phyloP scores from a whole-genome alignment of 2,329 filamentous ascomycete species.

The Whalleya microplaca region DNA sequence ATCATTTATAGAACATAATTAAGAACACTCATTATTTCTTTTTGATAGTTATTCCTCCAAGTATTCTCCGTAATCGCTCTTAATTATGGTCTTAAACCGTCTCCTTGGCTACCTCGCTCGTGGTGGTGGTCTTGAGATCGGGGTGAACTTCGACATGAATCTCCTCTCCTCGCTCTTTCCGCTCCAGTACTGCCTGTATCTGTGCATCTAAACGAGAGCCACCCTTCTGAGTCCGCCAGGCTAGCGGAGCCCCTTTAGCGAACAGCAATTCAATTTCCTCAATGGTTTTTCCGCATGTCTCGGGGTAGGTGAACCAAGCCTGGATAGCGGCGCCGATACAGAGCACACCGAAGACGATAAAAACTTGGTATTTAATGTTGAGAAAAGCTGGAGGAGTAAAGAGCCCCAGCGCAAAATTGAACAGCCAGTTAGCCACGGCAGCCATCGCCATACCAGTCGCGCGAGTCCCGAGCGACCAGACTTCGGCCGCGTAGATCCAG shows the following conservation, averaged over 20 bases:
- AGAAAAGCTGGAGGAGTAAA: conserved; percentile 61
- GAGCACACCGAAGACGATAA: conserved; percentile 45
- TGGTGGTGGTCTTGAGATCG: conserved; percentile 24
- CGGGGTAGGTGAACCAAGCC: too few relatives aligned
- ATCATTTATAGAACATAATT: neutral
- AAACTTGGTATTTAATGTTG: conserved; percentile 59
- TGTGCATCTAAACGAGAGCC: too few relatives aligned
- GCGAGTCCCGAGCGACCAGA: conserved; percentile 64
- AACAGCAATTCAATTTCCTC: too few relatives aligned
- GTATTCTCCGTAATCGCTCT: neutral
- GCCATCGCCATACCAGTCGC: conserved; percentile 63
- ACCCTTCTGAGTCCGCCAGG: too few relatives aligned
- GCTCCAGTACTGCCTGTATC: too few relatives aligned
- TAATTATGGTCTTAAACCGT: conserved; percentile 2
- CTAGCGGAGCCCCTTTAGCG: too few relatives aligned
- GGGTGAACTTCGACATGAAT: conserved; percentile 23
- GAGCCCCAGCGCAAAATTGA: conserved; percentile 64
- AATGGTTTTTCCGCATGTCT: too few relatives aligned
- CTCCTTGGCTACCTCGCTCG: conserved; percentile 11
- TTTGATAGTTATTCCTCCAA: neutral
- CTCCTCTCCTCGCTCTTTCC: conserved; percentile 25
- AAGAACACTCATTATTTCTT: neutral
- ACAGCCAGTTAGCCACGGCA: conserved; percentile 56
- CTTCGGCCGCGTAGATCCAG: conserved; percentile 69
- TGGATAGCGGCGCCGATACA: too few relatives aligned